Conservation (phyloP, 2,329 filamentous ascomycete species). For the Colletotrichum destructivum region DNA sequence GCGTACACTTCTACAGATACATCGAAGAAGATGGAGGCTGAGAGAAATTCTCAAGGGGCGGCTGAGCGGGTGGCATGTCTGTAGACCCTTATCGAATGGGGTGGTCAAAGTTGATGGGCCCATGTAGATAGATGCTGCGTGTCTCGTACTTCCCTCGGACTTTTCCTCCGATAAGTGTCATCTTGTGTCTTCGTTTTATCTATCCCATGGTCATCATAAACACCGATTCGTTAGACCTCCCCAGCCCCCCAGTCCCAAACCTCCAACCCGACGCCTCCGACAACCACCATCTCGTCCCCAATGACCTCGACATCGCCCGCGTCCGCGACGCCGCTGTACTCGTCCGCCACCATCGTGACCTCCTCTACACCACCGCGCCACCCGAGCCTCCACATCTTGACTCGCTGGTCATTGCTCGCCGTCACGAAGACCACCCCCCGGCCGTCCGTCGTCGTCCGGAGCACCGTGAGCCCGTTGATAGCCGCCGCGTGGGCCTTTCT, state of each 20-base stretch:
- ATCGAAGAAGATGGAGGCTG: too few species aligned
- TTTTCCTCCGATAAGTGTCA: neutral
- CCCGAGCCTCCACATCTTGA: constrained; percentile 67
- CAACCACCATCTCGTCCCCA: constrained; percentile 50
- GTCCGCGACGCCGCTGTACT: constrained; percentile 74
- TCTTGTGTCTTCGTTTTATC: neutral
- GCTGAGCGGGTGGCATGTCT: too few species aligned
- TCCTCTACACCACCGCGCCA: constrained; percentile 41
- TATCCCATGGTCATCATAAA: neutral
- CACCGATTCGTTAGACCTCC: neutral
- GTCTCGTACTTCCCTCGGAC: too few species aligned
- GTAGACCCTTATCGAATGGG: too few species aligned
- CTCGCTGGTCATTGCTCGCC: constrained; percentile 73
- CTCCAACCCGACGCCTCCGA: constrained; percentile 65
- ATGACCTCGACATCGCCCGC: constrained; percentile 66
- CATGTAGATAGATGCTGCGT: too few species aligned
- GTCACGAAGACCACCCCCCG: constrained; percentile 52
- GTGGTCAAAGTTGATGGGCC: too few species aligned
- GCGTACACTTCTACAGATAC: neutral
- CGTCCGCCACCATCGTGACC: constrained; percentile 62
- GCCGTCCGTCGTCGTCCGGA: constrained; percentile 45
- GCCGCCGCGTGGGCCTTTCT: constrained; percentile 79
- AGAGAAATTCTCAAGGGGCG: neutral
- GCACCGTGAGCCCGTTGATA: constrained; percentile 70
- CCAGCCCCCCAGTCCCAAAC: constrained; percentile 52